Conservation (phyloP, 768 basidiomycete genomes). For the Gyrodon lividus region DNA sequence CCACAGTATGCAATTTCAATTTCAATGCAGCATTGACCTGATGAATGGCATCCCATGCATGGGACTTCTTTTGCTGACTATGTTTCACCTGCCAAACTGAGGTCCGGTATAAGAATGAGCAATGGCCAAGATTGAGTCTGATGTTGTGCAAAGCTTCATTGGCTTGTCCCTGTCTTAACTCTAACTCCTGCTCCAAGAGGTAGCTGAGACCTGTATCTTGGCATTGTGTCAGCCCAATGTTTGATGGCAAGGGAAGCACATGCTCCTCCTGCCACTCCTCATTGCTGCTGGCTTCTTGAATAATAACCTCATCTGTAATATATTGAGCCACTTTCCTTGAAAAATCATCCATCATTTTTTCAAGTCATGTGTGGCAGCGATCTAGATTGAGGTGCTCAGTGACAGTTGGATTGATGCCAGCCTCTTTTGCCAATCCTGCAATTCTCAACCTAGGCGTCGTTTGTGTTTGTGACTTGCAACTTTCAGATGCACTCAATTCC, state of each 20-base stretch:
- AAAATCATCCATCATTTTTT: neutral
- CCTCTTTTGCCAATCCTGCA: neutral
- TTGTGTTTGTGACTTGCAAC: too few relatives aligned
- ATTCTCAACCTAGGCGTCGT: neutral
- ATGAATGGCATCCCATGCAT: neutral
- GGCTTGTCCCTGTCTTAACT: neutral
- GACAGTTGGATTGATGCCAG: neutral
- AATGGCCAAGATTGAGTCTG: neutral
- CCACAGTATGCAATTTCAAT: neutral
- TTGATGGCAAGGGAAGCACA: neutral
- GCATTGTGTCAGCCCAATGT: neutral
- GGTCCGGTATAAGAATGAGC: neutral
- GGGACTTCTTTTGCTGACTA: neutral
- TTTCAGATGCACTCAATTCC: neutral
- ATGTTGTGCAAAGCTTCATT: neutral
- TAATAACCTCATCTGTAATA: neutral
- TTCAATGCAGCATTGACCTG: neutral
- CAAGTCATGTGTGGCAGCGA: neutral
- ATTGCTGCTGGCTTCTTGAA: neutral
- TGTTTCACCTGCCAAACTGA: neutral
- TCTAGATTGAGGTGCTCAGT: neutral
- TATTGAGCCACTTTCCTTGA: neutral
- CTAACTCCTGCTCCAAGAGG: neutral
- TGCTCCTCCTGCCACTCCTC: neutral
- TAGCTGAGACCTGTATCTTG: neutral